A percentile compares a stretch with the other conserved stretches of the same genome.
phyloP scores from a whole-genome alignment of 2,329 filamentous ascomycete genomes.

The Colletotrichum kahawae region DNA sequence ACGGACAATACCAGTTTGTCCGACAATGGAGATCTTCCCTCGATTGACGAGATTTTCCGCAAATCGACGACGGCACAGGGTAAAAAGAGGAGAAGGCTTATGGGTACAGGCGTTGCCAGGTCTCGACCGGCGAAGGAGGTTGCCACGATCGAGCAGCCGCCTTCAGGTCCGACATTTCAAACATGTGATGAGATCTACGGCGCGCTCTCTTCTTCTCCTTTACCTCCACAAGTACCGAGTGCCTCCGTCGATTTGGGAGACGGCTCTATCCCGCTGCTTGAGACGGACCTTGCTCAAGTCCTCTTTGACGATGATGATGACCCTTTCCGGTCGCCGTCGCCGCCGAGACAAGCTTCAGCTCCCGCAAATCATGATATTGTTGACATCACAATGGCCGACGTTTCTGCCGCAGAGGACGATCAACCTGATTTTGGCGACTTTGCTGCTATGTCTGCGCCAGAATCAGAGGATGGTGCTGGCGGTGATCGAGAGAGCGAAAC shows the following conservation, averaged over 20 bases:
- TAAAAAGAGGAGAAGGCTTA: not conserved
- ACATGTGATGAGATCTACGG: constrained; percentile 14
- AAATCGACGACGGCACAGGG: not conserved
- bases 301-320: not conserved
- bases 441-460: constrained; percentile 1
- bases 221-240: not conserved
- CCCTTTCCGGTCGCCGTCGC: not conserved
- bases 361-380: not conserved
- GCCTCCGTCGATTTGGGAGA: not conserved
- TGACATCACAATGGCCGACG: constrained; percentile 20
- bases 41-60: constrained; percentile 33
- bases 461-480: constrained; percentile 25
- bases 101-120: not conserved
- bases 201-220: not conserved
- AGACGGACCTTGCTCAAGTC: not conserved
- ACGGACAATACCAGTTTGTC: constrained; percentile 42
- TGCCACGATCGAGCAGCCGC: not conserved
- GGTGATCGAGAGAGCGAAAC: constrained; percentile 43
- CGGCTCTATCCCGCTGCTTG: not conserved
- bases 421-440: not conserved
- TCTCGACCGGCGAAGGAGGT: not conserved
- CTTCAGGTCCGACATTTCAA: constrained; percentile 1
- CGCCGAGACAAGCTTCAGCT: not conserved
- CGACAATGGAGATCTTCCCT: constrained; percentile 41
- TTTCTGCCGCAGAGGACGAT: constrained; percentile 18